Conservation (phyloP, 352 stramenopile species). For the Phytophthora foliorum region DNA sequence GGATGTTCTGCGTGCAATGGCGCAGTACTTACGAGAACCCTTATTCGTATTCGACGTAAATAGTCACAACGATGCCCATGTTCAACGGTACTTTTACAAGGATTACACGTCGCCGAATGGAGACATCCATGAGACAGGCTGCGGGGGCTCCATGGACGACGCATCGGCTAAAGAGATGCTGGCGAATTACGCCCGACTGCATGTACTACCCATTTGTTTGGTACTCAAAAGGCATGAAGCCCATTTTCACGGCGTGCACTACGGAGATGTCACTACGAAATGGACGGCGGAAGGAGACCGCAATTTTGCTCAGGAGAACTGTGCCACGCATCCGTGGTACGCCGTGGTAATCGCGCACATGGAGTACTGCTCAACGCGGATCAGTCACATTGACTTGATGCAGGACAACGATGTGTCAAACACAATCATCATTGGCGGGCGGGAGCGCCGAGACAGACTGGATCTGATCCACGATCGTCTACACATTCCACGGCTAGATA, state of each 20-base stretch:
- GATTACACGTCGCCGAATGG: background rate
- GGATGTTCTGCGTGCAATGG: slow-evolving; percentile 2
- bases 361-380: background rate
- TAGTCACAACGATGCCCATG: background rate
- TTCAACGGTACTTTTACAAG: slow-evolving; percentile 7
- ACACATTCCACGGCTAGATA: no score
- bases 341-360: background rate
- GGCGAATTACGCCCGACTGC: background rate
- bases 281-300: background rate
- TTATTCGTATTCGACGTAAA: background rate
- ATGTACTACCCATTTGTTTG: background rate
- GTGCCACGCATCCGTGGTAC: background rate
- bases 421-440: background rate
- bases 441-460: background rate
- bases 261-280: background rate
- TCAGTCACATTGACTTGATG: no score
- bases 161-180: background rate
- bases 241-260: background rate
- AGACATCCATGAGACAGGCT: background rate
- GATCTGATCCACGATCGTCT: background rate
- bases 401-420: background rate
- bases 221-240: background rate
- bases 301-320: background rate
- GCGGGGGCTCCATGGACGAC: background rate
- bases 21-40: background rate